phyloP scores from a whole-genome alignment of 352 stramenopile species.

The Phytophthora sojae region DNA sequence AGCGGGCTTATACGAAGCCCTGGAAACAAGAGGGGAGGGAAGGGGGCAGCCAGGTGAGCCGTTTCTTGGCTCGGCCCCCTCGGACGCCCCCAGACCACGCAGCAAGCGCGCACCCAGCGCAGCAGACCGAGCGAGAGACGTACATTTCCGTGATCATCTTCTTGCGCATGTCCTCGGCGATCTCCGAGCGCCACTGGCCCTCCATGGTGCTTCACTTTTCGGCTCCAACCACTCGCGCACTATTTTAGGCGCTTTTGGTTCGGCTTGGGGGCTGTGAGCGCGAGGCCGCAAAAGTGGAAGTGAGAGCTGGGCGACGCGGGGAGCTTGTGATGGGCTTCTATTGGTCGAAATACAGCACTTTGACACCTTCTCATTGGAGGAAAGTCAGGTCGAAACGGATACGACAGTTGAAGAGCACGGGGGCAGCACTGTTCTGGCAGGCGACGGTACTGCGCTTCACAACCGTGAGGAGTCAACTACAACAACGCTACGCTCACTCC shows the following conservation, averaged over 20 bases:
- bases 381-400: conserved; percentile 31
- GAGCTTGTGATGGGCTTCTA: not conserved
- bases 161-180: conserved; percentile 84
- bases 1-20: not conserved
- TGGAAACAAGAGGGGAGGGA: conserved; percentile 5
- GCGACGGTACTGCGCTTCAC: conserved; percentile 7
- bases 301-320: conserved; percentile 23
- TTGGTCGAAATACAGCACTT: conserved; percentile 27
- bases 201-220: conserved; percentile 51
- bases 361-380: conserved; percentile 22
- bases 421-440: conserved; percentile 4
- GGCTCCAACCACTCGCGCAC: conserved; percentile 15
- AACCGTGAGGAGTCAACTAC: conserved; percentile 4
- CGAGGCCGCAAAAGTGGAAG: conserved; percentile 52
- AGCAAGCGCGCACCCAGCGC: not conserved
- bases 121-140: conserved; percentile 18
- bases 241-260: conserved; percentile 19
- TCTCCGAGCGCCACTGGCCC: conserved; percentile 78
- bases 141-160: conserved; percentile 91
- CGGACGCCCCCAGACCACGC: not conserved
- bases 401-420: conserved; percentile 20
- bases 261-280: conserved; percentile 22
- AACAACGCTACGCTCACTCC: conserved; percentile 28
- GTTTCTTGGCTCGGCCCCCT: conserved; percentile 14
- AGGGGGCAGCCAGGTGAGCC: conserved; percentile 2